Base-by-base conservation (phyloP, 495 filamentous ascomycete species). In the Glarea lozoyensis region DNA sequence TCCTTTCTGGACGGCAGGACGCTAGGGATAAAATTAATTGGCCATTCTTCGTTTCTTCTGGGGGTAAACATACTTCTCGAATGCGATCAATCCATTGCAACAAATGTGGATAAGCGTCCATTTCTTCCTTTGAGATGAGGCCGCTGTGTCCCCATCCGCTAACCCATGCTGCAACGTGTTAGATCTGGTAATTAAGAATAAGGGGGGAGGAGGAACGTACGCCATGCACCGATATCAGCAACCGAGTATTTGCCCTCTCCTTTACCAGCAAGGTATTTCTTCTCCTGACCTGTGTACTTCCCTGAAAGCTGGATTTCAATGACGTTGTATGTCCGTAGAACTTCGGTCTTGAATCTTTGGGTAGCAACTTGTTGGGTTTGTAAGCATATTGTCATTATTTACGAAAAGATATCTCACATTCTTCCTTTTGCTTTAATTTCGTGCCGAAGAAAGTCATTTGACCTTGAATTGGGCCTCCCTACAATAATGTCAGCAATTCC, bases 141-240 rank as follows among this genome's bases (percentile, higher is more conserved):
- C 68, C 66, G 18, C 43, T 56, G 19, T 53, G 43, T 37, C 59
- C 48, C 59, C 61, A 75, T 3, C 52, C 57, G 41, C 68, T 73
- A 7, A 76, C 59, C 70, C 69, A 73, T n/a, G 70, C 58, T 34
- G 5, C 4, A 34, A 34, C 4, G 5, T 34, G 31, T 34, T 13
- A 34, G 31, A 6, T 7, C 5, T 34, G n/a, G 31, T 13, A 29
- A 7, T n/a, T 34, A 6, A 34, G 31, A 16, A 6, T 13, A 34
- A 11, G 17, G n/a, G 17, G 31, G 6, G 17, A 13, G 6, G n/a
- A 34, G 31, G 4, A 34, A 13, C 31, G n/a, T 34, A 34, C 31
- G 31, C 70, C 70, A 76, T 0, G 72, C 68, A 31, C 67, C 67
- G 17, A 76, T 76, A 43, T 76, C 72, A 27, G 72, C 70, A 2